Evolutionary conservation across 768 basidiomycete genomes (phyloP), one percentile per base, ranked within the genome.

Genomic region (Boletus rex-veris): DNA sequence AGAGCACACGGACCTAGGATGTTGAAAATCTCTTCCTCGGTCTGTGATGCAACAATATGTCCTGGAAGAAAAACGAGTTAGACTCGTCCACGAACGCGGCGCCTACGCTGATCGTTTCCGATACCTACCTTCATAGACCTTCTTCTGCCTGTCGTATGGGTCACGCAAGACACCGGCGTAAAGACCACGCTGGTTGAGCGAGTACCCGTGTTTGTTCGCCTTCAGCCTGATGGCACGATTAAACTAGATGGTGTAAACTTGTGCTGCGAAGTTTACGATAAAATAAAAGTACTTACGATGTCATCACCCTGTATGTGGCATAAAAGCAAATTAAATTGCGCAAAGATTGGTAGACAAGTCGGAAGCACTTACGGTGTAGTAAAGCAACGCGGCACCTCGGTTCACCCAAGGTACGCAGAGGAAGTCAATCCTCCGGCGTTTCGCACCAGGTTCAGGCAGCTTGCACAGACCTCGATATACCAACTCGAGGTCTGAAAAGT

Each of bases 181-280:
- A 6, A 98, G 71, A 0, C 93, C 94, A 43, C 83, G 80, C 67
- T 98, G 94, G 61, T 98, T 97, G 43, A 98, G 77, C 12, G 88
- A 88, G 69, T 85, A 92, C 0, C 92, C 91, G 66, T 86, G 78
- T 44, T 78, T 82, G 58, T 81, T 82, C 4, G 95, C 95, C 70
- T 93, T 92, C 62, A 87, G 69, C 30, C 94, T 82, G 68, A 98
- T 84, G 6, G 87, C 86, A 8, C 95, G 85, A 69, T 96, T 97
- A 72, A 96, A 96, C 91, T 94, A 46, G 52, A 40, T 31, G 5
- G 28, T 9, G 52, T 30, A 48, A 41, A 40, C 24, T 10, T 11
- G 16, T 12, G 39, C 15, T 30, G 12, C 7, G 3, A 3, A 5
- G 14, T 19, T 15, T 2, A 4, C 11, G 16, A 33, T 38, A 47